These are phyloP conservation scores for Stephania yunnanensis DNA, from an alignment of 164 flowering plant species.

Conservation along the genomic window DNA sequence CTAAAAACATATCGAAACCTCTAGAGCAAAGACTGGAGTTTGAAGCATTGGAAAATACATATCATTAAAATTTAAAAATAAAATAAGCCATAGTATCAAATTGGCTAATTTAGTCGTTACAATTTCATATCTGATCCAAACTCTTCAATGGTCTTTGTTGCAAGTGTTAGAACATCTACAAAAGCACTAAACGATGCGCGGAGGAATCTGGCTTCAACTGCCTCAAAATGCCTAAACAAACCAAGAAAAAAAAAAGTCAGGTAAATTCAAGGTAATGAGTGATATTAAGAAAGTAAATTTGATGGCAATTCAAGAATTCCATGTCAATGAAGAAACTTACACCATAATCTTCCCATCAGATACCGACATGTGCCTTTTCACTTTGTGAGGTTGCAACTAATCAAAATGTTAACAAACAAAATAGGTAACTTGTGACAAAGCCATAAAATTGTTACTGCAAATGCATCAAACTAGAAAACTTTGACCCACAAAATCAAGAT, in stretches of 20 bases:
- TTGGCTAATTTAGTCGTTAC: not conserved
- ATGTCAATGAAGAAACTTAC: constrained; percentile 35
- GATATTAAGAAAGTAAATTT: too few relatives aligned
- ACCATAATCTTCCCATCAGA: constrained; percentile 64
- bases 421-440: constrained; percentile 6
- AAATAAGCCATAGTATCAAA: not conserved
- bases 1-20: too few relatives aligned
- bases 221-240: constrained; percentile 71
- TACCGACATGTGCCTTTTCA: constrained; percentile 56
- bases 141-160: constrained; percentile 76
- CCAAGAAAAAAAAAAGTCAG: not conserved
- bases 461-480: not conserved
- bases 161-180: constrained; percentile 73
- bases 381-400: constrained; percentile 91
- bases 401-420: constrained; percentile 4
- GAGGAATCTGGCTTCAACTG: constrained; percentile 91
- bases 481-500: not conserved
- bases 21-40: too few relatives aligned
- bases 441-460: not conserved
- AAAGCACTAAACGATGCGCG: constrained; percentile 89
- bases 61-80: too few relatives aligned
- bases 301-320: not conserved
- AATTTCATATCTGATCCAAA: constrained; percentile 38
- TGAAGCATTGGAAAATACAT: too few relatives aligned
- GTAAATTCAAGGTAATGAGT: too few relatives aligned